These are phyloP conservation scores for Isatis lusitanica DNA, from an alignment of 441 rosid genomes.

Conservation along the genomic window DNA sequence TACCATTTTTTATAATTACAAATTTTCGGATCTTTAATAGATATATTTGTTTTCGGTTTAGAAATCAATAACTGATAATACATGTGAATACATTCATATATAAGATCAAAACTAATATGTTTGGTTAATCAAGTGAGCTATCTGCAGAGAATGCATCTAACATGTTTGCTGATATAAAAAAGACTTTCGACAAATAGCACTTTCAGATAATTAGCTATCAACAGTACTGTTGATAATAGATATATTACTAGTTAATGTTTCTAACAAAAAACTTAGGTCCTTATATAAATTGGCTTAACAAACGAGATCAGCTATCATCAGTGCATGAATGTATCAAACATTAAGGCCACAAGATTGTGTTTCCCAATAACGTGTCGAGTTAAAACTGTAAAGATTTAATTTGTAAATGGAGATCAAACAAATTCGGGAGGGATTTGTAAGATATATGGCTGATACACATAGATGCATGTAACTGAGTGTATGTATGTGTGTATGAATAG, in stretches of 20 bases:
- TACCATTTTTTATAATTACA: background rate
- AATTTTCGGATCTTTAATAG: background rate
- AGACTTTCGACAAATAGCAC: background rate
- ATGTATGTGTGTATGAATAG: background rate
- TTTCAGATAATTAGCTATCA: background rate
- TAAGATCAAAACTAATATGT: background rate
- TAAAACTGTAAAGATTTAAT: background rate
- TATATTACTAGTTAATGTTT: background rate
- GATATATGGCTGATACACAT: conserved; percentile 1
- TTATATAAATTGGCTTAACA: background rate
- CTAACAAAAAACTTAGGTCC: background rate
- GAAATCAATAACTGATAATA: background rate
- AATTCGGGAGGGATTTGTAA: background rate
- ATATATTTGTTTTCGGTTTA: background rate
- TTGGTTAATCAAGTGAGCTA: background rate
- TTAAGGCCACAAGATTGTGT: background rate
- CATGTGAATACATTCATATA: conserved; percentile 2
- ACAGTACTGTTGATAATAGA: background rate
- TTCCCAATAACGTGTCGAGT: background rate
- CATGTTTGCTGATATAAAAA: background rate
- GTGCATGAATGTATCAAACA: background rate
- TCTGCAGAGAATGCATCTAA: background rate
- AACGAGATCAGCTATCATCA: background rate
- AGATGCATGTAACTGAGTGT: conserved; percentile 13
- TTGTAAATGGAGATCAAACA: background rate